Evolutionary conservation across 768 basidiomycete genomes (phyloP), one percentile per base, ranked within the genome.

Genomic region (Auriscalpium orientale): DNA sequence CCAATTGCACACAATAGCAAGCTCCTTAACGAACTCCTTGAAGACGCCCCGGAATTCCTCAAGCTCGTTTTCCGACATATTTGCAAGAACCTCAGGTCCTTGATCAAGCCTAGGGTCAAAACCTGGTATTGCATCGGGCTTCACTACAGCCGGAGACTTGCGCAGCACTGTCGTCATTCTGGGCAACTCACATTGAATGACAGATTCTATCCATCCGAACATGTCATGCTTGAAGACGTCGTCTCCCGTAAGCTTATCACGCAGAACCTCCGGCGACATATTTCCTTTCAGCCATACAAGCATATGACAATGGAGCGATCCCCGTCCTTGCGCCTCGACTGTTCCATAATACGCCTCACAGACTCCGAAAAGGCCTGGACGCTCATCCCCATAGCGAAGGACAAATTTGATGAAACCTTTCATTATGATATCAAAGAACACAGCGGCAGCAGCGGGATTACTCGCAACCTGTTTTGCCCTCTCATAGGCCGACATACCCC

Each of bases 361-460:
- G 3, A 48, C 8, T 0, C 77, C 76, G 0, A 77, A 53, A 0
- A 75, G 46, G 0, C 76, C 71, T 3, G 60, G 63, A 35, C 66
- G 52, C 7, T 46, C 3, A 37, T 58, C 36, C 40, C 10, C 13
- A 1, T 58, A 2, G 5, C 59, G 46, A 0, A 50, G n/a, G 18
- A 68, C 58, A 56, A 35, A 70, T 0, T 62, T 57, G 0, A 76
- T 65, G 55, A 77, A 74, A 0, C 66, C 64, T 21, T 68, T 62
- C 64, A 78, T 74, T 22, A 70, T 72, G 1, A 71, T 55, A 59
- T 77, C 61, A 56, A 78, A 79, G 59, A 76, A 78, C 18, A 70
- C 58, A 0, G 74, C 71, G 1, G 71, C 72, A 1, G 73, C 56
- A 8, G 58, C 54, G 1, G 78, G 77, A 62, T 79, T 74, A 51